Evolutionary conservation across 768 basidiomycete species (phyloP).

Genomic region (Mycena crocata): DNA sequence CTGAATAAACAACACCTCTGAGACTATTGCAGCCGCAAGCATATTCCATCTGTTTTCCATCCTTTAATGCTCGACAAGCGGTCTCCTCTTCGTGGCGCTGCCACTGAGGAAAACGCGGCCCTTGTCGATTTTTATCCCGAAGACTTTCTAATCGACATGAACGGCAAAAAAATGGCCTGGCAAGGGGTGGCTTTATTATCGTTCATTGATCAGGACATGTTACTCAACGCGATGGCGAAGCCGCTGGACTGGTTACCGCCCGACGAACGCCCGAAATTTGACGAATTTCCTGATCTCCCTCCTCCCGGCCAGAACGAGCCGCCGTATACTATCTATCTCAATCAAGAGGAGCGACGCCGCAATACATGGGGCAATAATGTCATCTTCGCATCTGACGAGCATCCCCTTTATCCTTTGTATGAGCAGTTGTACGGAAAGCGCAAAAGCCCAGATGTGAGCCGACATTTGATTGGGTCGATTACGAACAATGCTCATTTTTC

Average conservation of each 20-base stretch:
- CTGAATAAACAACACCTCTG: constrained; percentile 19
- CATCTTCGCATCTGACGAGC: constrained; percentile 86
- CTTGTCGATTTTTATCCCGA: constrained; percentile 84
- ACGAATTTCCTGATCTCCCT: constrained; percentile 9
- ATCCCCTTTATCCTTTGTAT: constrained; percentile 88
- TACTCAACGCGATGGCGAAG: constrained; percentile 84
- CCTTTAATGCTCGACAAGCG: constrained; percentile 86
- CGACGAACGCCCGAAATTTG: constrained; percentile 26
- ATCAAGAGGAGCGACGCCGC: constrained; percentile 83
- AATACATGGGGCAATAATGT: constrained; percentile 89
- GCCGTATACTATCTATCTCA: constrained; percentile 55
- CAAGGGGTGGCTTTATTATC: constrained; percentile 97
- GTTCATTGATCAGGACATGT: constrained; percentile 89
- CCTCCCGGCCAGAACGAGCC: constrained; percentile 20
- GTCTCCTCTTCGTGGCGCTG: constrained; percentile 58
- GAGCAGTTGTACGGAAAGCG: constrained; percentile 92
- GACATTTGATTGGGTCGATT: constrained; percentile 9
- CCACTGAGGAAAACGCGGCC: constrained; percentile 57
- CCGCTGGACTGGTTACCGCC: constrained; percentile 25
- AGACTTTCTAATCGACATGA: constrained; percentile 97
- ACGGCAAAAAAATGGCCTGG: constrained; percentile 99
- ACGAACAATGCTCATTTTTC: constrained; percentile 21
- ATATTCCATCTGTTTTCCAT: constrained; percentile 91
- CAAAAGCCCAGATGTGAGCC: constrained; percentile 80
- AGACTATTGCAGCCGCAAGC: constrained; percentile 71